Evolutionary conservation across 1,139 yeast species (phyloP).

Genomic region (Saccharomycopsis hybrid): DNA sequence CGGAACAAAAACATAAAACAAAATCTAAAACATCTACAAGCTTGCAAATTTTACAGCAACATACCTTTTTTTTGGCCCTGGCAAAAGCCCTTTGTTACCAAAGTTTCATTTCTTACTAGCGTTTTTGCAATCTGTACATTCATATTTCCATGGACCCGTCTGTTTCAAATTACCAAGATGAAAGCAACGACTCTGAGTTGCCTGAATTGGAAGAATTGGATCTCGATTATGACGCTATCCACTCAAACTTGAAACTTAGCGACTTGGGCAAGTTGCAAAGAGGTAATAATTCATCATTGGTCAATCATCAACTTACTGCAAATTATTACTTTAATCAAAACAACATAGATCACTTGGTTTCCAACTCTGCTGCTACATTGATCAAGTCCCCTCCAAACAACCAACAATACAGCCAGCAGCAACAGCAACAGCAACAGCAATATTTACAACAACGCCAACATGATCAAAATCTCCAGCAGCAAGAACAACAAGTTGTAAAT

Average conservation of each 20-base stretch:
- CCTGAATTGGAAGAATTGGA: conserved; percentile 14
- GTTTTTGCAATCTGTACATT: too few relatives aligned
- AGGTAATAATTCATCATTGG: not conserved
- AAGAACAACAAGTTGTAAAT: not conserved
- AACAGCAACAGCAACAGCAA: not conserved
- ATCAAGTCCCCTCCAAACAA: not conserved
- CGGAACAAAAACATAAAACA: too few relatives aligned
- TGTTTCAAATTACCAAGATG: not conserved
- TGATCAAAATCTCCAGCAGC: not conserved
- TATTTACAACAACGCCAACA: not conserved
- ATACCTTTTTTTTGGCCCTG: too few relatives aligned
- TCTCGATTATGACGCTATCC: conserved; percentile 5
- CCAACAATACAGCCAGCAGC: not conserved
- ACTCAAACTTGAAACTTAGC: conserved; percentile 4
- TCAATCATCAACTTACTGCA: conserved; percentile 1
- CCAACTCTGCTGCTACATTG: not conserved
- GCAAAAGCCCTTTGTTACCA: too few relatives aligned
- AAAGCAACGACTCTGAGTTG: conserved; percentile 3
- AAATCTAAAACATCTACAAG: too few relatives aligned
- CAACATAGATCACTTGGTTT: not conserved
- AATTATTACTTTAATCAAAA: conserved; percentile 2
- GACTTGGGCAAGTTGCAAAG: conserved; percentile 3
- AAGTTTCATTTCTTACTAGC: too few relatives aligned
- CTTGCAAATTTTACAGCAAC: too few relatives aligned
- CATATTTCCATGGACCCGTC: too few relatives aligned